Conservation (phyloP, 305 asterid genomes). For the Andrographis paniculata region DNA sequence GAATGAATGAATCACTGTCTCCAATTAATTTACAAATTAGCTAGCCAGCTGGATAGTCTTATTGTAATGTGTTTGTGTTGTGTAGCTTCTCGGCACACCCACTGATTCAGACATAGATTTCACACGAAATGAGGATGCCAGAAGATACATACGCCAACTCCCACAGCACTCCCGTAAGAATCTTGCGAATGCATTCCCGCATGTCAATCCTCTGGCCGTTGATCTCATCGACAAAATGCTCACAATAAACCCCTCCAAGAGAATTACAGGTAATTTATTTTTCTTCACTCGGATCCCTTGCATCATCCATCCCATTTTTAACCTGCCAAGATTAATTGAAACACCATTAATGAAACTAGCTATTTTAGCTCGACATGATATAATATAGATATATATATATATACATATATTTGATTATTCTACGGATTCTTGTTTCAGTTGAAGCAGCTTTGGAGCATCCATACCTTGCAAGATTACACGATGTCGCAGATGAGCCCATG, state of each 20-base stretch:
- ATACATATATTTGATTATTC: too few species aligned
- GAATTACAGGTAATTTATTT: slow-evolving; percentile 63
- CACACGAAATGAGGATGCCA: slow-evolving; percentile 73
- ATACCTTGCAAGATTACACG: slow-evolving; percentile 66
- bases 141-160: slow-evolving; percentile 71
- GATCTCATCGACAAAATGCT: slow-evolving; percentile 91
- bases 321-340: too few species aligned
- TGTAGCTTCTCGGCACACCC: slow-evolving; percentile 89
- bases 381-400: too few species aligned
- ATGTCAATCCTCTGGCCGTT: slow-evolving; percentile 73
- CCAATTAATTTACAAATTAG: too few species aligned
- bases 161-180: slow-evolving; percentile 76
- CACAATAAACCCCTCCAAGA: slow-evolving; percentile 64
- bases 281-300: too few species aligned
- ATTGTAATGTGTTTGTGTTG: too few species aligned
- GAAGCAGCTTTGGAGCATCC: slow-evolving; percentile 82
- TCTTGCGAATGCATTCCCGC: slow-evolving; percentile 42
- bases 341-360: too few species aligned
- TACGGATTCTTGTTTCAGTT: slow-evolving; percentile 33
- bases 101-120: slow-evolving; percentile 69
- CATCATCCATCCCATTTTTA: too few species aligned
- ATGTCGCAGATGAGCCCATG: slow-evolving; percentile 66
- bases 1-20: too few species aligned
- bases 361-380: too few species aligned
- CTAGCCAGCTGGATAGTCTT: too few species aligned